Evolutionary conservation across 164 flowering plant species (phyloP).

Genomic region (Aristolochia contorta): DNA sequence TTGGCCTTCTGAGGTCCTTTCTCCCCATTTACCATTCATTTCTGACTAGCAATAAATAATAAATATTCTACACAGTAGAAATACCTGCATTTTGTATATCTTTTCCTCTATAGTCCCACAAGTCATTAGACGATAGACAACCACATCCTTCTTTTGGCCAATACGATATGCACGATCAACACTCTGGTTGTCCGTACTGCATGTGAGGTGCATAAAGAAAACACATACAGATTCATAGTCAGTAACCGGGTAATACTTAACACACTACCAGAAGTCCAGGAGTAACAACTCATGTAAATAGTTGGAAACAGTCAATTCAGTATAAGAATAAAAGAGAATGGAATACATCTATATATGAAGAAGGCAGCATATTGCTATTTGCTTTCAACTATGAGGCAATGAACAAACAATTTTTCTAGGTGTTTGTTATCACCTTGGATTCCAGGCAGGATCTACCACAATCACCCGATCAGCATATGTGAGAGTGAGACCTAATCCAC

Average conservation of each 20-base stretch:
- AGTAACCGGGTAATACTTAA: too few species aligned
- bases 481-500: conserved; percentile 95
- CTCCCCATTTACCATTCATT: too few species aligned
- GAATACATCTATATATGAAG: too few species aligned
- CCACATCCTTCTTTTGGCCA: conserved; percentile 96
- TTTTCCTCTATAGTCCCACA: conserved; percentile 97
- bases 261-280: too few species aligned
- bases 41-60: too few species aligned
- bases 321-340: too few species aligned
- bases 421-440: conserved; percentile 61
- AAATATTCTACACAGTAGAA: not conserved
- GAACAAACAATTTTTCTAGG: not conserved
- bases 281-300: too few species aligned
- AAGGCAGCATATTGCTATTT: too few species aligned
- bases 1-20: too few species aligned
- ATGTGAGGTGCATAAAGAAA: conserved; percentile 7
- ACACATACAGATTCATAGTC: not conserved
- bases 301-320: too few species aligned
- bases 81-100: conserved; percentile 89
- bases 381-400: too few species aligned
- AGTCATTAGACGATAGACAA: conserved; percentile 94
- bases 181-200: conserved; percentile 96
- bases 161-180: conserved; percentile 98
- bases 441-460: conserved; percentile 99
- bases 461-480: conserved; percentile 99